Percentiles rank a stretch among this genome's conserved stretches.
Conservation (phyloP, 2,329 filamentous ascomycete species). For the Penicillium sclerotiorum region DNA sequence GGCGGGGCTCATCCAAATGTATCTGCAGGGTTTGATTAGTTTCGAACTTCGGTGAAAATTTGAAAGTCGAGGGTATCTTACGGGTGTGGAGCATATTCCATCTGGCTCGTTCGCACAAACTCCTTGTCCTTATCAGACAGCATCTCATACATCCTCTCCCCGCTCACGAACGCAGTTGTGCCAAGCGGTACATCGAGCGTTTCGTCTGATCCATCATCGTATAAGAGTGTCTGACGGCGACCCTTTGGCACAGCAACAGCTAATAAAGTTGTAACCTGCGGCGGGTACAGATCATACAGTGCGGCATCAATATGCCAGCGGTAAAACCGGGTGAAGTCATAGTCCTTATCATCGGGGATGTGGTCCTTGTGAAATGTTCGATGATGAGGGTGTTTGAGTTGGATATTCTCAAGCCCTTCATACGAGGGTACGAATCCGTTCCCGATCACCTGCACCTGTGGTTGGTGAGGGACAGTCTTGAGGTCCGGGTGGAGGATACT, state of each 20-base stretch:
- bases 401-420: slow-evolving; percentile 70
- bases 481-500: slow-evolving; percentile 75
- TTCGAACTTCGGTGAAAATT: not conserved
- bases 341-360: slow-evolving; percentile 64
- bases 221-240: slow-evolving; percentile 67
- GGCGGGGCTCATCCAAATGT: slow-evolving; percentile 77
- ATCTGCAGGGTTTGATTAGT: slow-evolving; percentile 16
- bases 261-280: slow-evolving; percentile 71
- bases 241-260: slow-evolving; percentile 73
- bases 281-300: slow-evolving; percentile 73
- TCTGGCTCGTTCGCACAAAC: slow-evolving; percentile 66
- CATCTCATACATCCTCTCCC: slow-evolving; percentile 69
- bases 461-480: slow-evolving; percentile 78
- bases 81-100: slow-evolving; percentile 77
- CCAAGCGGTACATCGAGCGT: slow-evolving; percentile 70
- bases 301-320: slow-evolving; percentile 82
- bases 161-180: slow-evolving; percentile 74
- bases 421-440: slow-evolving; percentile 71
- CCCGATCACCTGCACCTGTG: slow-evolving; percentile 78
- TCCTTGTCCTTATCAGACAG: slow-evolving; percentile 67
- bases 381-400: slow-evolving; percentile 74
- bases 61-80: slow-evolving; percentile 39
- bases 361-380: slow-evolving; percentile 70
- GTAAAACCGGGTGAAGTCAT: slow-evolving; percentile 65
- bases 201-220: slow-evolving; percentile 71